phyloP scores from a whole-genome alignment of 1,139 yeast species.

The Debaryomyces sp. region DNA sequence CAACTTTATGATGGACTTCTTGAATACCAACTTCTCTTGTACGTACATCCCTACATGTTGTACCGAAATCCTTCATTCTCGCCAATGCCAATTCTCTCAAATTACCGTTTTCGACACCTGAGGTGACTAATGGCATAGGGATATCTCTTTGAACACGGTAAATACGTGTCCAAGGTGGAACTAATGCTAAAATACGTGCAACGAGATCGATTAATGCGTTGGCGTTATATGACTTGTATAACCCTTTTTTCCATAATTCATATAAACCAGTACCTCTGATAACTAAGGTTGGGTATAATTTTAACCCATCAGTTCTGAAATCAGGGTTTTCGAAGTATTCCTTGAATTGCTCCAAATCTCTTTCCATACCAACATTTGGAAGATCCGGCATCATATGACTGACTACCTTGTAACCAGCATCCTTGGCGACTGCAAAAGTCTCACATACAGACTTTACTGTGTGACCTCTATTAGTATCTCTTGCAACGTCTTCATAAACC shows the following conservation, averaged over 20 bases:
- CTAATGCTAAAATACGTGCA: conserved; percentile 91
- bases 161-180: conserved; percentile 99
- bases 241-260: conserved; percentile 96
- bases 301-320: conserved; percentile 95
- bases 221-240: conserved; percentile 92
- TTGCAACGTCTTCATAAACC: conserved; percentile 96
- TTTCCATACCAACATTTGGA: conserved; percentile 98
- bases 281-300: conserved; percentile 93
- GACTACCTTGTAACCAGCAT: conserved; percentile 96
- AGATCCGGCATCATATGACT: conserved; percentile 99
- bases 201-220: conserved; percentile 92
- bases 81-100: conserved; percentile 93
- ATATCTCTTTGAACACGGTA: conserved; percentile 98
- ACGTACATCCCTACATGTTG: conserved; percentile 95
- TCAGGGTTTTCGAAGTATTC: conserved; percentile 98
- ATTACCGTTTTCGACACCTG: conserved; percentile 98
- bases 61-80: conserved; percentile 97
- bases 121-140: conserved; percentile 97
- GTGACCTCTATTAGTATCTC: conserved; percentile 98
- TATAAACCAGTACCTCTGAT: conserved; percentile 97
- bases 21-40: conserved; percentile 99
- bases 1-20: conserved; percentile 95
- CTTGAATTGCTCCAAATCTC: conserved; percentile 92
- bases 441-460: conserved; percentile 96
- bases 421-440: conserved; percentile 93